Evolutionary conservation across 352 stramenopile species (phyloP).

Genomic region (Achlya hypogyna): DNA sequence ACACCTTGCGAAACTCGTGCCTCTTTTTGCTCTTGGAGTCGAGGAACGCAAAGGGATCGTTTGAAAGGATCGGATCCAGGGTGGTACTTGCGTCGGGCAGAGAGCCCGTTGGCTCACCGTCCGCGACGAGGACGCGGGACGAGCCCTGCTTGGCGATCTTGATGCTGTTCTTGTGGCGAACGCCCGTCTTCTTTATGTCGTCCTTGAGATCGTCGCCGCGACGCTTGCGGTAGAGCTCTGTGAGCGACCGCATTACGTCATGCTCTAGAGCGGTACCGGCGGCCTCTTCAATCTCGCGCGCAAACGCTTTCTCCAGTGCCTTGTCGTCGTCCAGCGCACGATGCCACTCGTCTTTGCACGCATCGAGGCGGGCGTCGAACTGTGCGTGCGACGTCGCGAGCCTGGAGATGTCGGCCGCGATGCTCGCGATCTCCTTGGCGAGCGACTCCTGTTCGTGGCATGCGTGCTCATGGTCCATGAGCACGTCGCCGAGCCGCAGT

Average conservation of each 20-base stretch:
- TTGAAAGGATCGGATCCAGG: constrained; percentile 8
- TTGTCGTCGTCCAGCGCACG: constrained; percentile 63
- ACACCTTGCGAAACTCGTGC: constrained; percentile 28
- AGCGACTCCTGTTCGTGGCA: constrained; percentile 27
- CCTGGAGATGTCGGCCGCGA: constrained; percentile 19
- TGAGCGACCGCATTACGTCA: constrained; percentile 60
- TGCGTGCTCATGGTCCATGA: constrained; percentile 48
- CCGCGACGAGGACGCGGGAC: background rate
- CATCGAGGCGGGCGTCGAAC: constrained; percentile 42
- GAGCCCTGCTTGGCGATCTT: constrained; percentile 13
- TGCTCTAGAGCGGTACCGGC: constrained; percentile 50
- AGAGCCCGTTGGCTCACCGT: background rate
- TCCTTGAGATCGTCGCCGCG: constrained; percentile 33
- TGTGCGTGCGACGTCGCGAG: constrained; percentile 35
- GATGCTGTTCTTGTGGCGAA: constrained; percentile 25
- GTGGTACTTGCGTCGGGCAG: constrained; percentile 4
- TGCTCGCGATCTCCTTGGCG: constrained; percentile 19
- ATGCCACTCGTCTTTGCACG: constrained; percentile 55
- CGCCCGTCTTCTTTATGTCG: constrained; percentile 13
- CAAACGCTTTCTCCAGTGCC: constrained; percentile 44
- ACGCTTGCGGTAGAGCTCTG: constrained; percentile 66
- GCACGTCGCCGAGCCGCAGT: constrained; percentile 40
- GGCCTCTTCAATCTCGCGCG: constrained; percentile 60
- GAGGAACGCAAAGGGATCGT: constrained; percentile 66
- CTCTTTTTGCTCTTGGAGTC: constrained; percentile 28